Base-by-base conservation (phyloP, 1,284 basidiomycete genomes). In the Afroboletus lepidellus region DNA sequence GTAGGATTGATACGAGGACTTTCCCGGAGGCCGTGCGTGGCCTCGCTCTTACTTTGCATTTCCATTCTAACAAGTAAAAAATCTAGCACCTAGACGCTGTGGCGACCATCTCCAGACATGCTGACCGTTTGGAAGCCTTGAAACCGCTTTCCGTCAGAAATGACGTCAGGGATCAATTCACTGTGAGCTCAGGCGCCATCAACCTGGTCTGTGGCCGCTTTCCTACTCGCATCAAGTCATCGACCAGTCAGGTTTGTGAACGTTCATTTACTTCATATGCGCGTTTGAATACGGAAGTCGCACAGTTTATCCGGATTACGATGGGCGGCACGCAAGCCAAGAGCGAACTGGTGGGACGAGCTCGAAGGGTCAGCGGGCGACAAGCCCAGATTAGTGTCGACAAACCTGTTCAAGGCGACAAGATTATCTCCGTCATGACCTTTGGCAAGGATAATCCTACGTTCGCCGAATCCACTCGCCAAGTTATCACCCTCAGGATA, bases 371-470 rank as follows among this genome's bases (percentile, higher is more conserved):
- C 2, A 6, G 46, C 34, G 68, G 68, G 3, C 64, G 65, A 23
- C 46, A 32, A 4, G 65, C 66, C 11, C 46, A 46, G 6, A 61
- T 77, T n/a, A 47, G 25, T 48, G 42, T 59, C 38, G 15, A 56
- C 48, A 46, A 64, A 52, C 23, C 57, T 33, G 27, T 72, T 34
- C 33, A 57, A 57, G 60, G 55, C 3, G 20, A 53, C 25, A 48
- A 50, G 25, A 56, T 72, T 36, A 44, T 61, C 33, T 64, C 65
- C 6, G 64, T 77, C 39, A 69, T 60, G 3, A 78, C 80, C 1
- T 48, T 77, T 15, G 81, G 79, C 8, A 73, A 66, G 47, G 77
- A 74, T 16, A 54, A 58, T 2, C 71, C 66, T 0, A 81, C 77
- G 3, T 53, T 8, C 11, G 75, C 79, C 1, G 79, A 84, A 54